Evolutionary conservation across 2,329 filamentous ascomycete species (phyloP).

Genomic region (Chalara sp.): DNA sequence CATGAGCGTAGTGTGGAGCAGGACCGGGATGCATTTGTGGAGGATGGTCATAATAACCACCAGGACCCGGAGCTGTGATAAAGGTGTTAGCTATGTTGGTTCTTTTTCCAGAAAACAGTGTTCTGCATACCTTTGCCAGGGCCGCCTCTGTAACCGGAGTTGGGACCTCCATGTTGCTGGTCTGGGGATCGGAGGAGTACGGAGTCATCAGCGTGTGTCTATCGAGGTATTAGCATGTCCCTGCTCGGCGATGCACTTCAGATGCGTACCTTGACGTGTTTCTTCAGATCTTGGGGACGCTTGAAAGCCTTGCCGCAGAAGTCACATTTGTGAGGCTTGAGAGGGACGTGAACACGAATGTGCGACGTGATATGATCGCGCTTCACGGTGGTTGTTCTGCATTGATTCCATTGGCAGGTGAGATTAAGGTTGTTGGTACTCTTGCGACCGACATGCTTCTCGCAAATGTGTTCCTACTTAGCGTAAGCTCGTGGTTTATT

Average conservation of each 20-base stretch:
- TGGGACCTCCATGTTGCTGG: conserved; percentile 24
- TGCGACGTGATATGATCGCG: conserved; percentile 99
- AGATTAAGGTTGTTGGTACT: conserved; percentile 98
- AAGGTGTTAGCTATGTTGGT: no score
- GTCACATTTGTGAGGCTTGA: conserved; percentile 98
- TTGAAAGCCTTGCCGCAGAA: conserved; percentile 99
- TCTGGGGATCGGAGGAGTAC: conserved; percentile 47
- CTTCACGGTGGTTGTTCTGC: conserved; percentile 95
- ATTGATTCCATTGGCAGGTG: conserved; percentile 95
- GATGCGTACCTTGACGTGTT: conserved; percentile 76
- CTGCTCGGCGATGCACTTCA: neutral
- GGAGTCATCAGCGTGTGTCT: conserved; percentile 92
- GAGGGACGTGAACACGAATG: conserved; percentile 95
- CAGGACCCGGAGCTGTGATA: neutral
- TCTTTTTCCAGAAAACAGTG: conserved; percentile 1
- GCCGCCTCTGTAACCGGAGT: conserved; percentile 45
- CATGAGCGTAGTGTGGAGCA: conserved; percentile 35
- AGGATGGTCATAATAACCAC: conserved; percentile 54
- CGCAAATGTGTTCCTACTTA: conserved; percentile 87
- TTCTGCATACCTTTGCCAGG: conserved; percentile 24
- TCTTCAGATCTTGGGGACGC: conserved; percentile 96
- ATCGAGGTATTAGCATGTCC: conserved; percentile 15
- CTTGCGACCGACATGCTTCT: conserved; percentile 96
- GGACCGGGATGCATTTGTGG: conserved; percentile 54
- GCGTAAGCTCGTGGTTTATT: conserved; percentile 2